phyloP scores from a whole-genome alignment of 202 grass and related monocot genomes.

The Hordeum pubiflorum region DNA sequence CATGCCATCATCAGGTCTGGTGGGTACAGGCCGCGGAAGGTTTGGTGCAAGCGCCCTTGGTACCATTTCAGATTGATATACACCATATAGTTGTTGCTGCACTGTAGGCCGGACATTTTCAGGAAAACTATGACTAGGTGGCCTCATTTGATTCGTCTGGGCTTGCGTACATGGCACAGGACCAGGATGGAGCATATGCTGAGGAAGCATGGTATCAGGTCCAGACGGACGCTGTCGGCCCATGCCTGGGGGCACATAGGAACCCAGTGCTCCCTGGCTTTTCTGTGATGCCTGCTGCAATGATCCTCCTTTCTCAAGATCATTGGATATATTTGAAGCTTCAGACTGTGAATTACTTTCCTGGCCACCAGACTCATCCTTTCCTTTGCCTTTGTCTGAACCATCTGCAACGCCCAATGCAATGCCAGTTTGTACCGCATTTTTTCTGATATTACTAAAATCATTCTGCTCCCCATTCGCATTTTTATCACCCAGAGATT shows the following conservation, averaged over 20 bases:
- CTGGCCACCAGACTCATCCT: slow-evolving; percentile 23
- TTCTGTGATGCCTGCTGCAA: slow-evolving; percentile 27
- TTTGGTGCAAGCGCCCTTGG: slow-evolving; percentile 32
- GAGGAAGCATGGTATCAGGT: slow-evolving; percentile 33
- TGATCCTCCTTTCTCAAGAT: slow-evolving; percentile 25
- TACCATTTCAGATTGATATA: slow-evolving; percentile 41
- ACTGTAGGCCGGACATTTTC: slow-evolving; percentile 35
- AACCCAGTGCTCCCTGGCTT: slow-evolving; percentile 14
- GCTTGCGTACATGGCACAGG: slow-evolving; percentile 11
- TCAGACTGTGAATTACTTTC: slow-evolving; percentile 31
- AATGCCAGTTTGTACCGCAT: slow-evolving; percentile 13
- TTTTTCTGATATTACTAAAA: slow-evolving; percentile 29
- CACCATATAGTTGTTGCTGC: slow-evolving; percentile 40
- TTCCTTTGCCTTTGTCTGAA: slow-evolving; percentile 19
- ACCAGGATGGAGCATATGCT: slow-evolving; percentile 37
- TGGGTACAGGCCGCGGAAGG: slow-evolving; percentile 31
- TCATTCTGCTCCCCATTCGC: slow-evolving; percentile 26
- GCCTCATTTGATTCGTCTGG: slow-evolving; percentile 37
- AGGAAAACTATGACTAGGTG: slow-evolving; percentile 31
- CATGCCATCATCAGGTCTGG: slow-evolving; percentile 36
- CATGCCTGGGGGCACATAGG: slow-evolving; percentile 28
- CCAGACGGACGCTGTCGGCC: slow-evolving; percentile 32
- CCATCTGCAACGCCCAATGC: slow-evolving; percentile 22
- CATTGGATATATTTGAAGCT: slow-evolving; percentile 14
- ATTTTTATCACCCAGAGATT: slow-evolving; percentile 29